Conservation (phyloP, 108 stramenopile species). For the Pseudonitzschia delicatissima region DNA sequence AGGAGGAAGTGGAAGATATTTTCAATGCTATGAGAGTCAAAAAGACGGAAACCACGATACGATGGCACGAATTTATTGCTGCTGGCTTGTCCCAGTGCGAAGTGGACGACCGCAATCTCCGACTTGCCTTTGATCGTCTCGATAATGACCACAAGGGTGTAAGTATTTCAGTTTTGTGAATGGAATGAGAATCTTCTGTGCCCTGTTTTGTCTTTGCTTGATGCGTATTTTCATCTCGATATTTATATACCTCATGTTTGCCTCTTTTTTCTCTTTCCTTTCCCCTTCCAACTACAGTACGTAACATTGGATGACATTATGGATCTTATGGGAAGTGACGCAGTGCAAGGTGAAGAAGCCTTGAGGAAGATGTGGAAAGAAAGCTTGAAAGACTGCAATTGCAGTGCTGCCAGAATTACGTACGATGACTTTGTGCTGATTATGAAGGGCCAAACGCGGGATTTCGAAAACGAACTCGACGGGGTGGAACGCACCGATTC, state of each 20-base stretch:
- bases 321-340: conserved; percentile 80
- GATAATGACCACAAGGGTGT: conserved; percentile 84
- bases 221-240: background rate
- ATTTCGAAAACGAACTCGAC: conserved; percentile 7
- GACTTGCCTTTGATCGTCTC: conserved; percentile 81
- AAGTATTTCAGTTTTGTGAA: conserved; percentile 12
- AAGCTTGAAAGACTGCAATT: conserved; percentile 55
- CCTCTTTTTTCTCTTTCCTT: conserved; percentile 5
- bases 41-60: conserved; percentile 77
- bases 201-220: background rate
- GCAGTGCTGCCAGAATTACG: conserved; percentile 40
- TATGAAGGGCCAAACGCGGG: conserved; percentile 81
- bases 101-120: conserved; percentile 85
- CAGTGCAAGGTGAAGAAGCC: conserved; percentile 62
- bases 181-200: background rate
- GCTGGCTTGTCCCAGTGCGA: conserved; percentile 83
- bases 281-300: conserved; percentile 43
- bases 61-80: conserved; percentile 90
- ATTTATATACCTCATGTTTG: background rate
- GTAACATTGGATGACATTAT: conserved; percentile 85
- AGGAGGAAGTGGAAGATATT: conserved; percentile 86
- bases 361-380: conserved; percentile 83
- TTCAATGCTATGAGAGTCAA: conserved; percentile 87
- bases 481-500: background rate
- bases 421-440: conserved; percentile 74